phyloP scores from a whole-genome alignment of 2,329 filamentous ascomycete genomes.

The Monosporascus ibericus region DNA sequence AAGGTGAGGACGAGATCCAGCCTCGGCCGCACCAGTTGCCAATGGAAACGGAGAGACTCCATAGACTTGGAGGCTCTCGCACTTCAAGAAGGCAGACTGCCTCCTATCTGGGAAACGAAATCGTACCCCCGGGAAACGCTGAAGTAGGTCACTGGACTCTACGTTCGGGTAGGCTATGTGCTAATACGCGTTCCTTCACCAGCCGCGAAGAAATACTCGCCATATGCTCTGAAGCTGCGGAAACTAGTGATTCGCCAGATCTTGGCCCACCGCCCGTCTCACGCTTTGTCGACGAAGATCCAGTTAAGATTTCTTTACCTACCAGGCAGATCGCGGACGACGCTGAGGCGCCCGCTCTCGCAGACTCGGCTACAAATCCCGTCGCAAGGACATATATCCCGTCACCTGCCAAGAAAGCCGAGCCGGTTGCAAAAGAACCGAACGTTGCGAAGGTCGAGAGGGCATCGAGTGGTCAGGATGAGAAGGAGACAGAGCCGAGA shows the following conservation, averaged over 20 bases:
- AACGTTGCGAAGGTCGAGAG: slow-evolving; percentile 1
- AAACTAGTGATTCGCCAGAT: slow-evolving; percentile 58
- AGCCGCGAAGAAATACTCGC: slow-evolving; percentile 59
- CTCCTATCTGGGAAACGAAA: slow-evolving; percentile 66
- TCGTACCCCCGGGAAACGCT: slow-evolving; percentile 61
- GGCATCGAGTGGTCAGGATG: slow-evolving; percentile 1
- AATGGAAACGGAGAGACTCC: slow-evolving; percentile 50
- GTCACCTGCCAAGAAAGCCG: slow-evolving; percentile 3
- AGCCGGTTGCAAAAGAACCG: slow-evolving; percentile 2
- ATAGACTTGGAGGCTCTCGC: slow-evolving; percentile 47
- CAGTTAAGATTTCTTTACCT: slow-evolving; percentile 47
- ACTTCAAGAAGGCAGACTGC: slow-evolving; percentile 48
- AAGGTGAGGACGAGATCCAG: slow-evolving; percentile 35
- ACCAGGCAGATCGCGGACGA: slow-evolving; percentile 12
- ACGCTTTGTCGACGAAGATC: slow-evolving; percentile 51
- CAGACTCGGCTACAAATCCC: slow-evolving; percentile 6
- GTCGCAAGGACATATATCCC: slow-evolving; percentile 1
- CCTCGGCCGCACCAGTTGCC: slow-evolving; percentile 39
- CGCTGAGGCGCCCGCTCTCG: slow-evolving; percentile 6
- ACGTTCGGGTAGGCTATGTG: background rate
- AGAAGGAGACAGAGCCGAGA: background rate
- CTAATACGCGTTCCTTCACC: slow-evolving; percentile 14
- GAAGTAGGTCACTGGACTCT: slow-evolving; percentile 39
- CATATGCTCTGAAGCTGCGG: slow-evolving; percentile 42
- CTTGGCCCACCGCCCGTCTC: slow-evolving; percentile 59